phyloP scores from a whole-genome alignment of 2,329 filamentous ascomycete genomes.

The Fusarium gaditjirri region DNA sequence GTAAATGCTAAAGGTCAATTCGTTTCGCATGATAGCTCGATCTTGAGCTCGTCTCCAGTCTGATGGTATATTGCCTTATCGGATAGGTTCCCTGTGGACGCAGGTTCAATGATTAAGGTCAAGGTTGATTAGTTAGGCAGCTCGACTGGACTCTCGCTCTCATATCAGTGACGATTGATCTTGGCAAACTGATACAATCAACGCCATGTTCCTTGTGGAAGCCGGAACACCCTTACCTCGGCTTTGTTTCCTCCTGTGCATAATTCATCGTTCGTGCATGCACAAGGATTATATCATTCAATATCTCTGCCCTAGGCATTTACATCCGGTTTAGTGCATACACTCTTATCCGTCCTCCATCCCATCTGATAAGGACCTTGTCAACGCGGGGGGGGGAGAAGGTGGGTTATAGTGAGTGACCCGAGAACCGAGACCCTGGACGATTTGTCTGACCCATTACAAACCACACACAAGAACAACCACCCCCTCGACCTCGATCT shows the following conservation, averaged over 20 bases:
- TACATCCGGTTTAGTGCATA: not conserved
- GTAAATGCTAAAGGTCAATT: not conserved
- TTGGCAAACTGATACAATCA: not conserved
- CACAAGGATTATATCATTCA: not conserved
- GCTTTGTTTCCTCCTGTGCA: not conserved
- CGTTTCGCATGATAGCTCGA: not conserved
- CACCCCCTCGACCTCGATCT: not conserved
- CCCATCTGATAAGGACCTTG: constrained; percentile 52
- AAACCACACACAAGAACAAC: constrained; percentile 17
- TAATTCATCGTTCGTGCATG: not conserved
- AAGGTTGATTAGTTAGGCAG: not conserved
- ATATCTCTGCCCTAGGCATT: not conserved
- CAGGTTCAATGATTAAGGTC: not conserved
- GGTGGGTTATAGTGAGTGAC: constrained; percentile 7
- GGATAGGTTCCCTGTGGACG: too few species aligned
- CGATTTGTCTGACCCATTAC: constrained; percentile 37
- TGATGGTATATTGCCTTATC: too few species aligned
- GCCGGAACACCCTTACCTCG: not conserved
- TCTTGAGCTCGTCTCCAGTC: not conserved
- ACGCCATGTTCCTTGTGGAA: not conserved
- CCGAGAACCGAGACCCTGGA: not conserved
- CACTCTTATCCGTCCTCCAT: not conserved
- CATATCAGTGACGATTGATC: not conserved
- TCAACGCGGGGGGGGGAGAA: constrained; percentile 28
- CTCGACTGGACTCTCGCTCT: not conserved